These are phyloP conservation scores for Trametes hirsuta DNA, from an alignment of 1,284 basidiomycete species.

Conservation along the genomic window DNA sequence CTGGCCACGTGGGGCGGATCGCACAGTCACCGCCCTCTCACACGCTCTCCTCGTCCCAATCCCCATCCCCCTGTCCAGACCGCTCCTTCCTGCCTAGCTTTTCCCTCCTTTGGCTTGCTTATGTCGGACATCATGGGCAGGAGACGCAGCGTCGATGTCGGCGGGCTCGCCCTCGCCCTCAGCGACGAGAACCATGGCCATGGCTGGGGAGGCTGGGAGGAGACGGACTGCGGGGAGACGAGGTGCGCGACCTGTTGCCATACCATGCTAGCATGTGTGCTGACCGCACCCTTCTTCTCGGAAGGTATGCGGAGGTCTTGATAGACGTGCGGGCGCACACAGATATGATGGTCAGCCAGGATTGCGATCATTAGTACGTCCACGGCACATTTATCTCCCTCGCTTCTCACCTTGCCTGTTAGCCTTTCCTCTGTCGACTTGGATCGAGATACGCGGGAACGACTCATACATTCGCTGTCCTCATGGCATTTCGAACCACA, in stretches of 20 bases:
- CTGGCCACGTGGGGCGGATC: slow-evolving; percentile 27
- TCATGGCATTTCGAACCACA: slow-evolving; percentile 90
- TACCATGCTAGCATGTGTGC: slow-evolving; percentile 15
- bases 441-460: slow-evolving; percentile 43
- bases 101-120: not conserved
- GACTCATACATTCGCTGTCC: slow-evolving; percentile 68
- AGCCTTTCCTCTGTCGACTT: slow-evolving; percentile 36
- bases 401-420: slow-evolving; percentile 31
- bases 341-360: slow-evolving; percentile 67
- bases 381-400: slow-evolving; percentile 23
- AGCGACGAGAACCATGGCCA: slow-evolving; percentile 63
- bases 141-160: slow-evolving; percentile 83
- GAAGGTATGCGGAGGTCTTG: slow-evolving; percentile 75
- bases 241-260: slow-evolving; percentile 47
- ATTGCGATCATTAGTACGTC: slow-evolving; percentile 50
- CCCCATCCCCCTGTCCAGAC: not conserved
- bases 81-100: not conserved
- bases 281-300: slow-evolving; percentile 9
- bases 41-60: slow-evolving; percentile 16
- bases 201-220: slow-evolving; percentile 75
- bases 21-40: slow-evolving; percentile 24
- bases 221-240: slow-evolving; percentile 54
- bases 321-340: slow-evolving; percentile 85
- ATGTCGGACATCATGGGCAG: slow-evolving; percentile 34
- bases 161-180: slow-evolving; percentile 80